These are phyloP conservation scores for Bryoerythrophyllum caledonicum DNA, from an alignment of 225 moss, liverwort and hornwort genomes.

Conservation along the genomic window DNA sequence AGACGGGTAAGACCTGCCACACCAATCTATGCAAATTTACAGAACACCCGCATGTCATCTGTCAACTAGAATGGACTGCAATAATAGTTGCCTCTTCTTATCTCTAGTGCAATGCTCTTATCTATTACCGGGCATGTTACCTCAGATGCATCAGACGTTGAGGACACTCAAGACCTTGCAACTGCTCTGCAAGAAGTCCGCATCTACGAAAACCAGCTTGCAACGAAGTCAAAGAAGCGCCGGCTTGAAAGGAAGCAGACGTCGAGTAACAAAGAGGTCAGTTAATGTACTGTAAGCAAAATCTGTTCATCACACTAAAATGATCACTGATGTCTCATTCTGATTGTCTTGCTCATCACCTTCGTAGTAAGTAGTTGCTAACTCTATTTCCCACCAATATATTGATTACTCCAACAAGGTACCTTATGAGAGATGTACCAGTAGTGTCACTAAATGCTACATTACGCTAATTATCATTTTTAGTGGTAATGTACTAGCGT, in stretches of 20 bases:
- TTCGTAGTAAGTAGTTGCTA: no score
- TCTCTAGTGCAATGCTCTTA: neutral
- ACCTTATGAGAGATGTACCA: no score
- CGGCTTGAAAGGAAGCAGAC: conserved; percentile 40
- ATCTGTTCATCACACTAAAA: neutral
- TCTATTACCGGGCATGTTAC: neutral
- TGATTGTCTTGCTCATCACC: no score
- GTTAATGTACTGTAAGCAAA: neutral
- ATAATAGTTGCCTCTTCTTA: neutral
- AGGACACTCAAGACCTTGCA: conserved; percentile 38
- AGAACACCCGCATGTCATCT: neutral
- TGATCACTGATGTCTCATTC: no score
- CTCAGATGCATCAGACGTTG: conserved; percentile 47
- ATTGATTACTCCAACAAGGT: no score
- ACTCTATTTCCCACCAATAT: no score
- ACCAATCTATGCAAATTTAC: neutral
- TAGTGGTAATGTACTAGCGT: neutral
- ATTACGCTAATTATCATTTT: no score
- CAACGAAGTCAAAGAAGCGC: conserved; percentile 33
- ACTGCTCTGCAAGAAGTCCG: conserved; percentile 41
- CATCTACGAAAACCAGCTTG: conserved; percentile 20
- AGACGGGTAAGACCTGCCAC: conserved; percentile 29
- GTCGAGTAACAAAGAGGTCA: conserved; percentile 23
- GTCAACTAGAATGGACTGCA: neutral
- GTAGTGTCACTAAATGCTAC: no score